A percentile compares a stretch with the other conserved stretches of the same genome.
Evolutionary conservation across 768 basidiomycete species (phyloP).

Genomic region (Mycena olivaceomarginata): DNA sequence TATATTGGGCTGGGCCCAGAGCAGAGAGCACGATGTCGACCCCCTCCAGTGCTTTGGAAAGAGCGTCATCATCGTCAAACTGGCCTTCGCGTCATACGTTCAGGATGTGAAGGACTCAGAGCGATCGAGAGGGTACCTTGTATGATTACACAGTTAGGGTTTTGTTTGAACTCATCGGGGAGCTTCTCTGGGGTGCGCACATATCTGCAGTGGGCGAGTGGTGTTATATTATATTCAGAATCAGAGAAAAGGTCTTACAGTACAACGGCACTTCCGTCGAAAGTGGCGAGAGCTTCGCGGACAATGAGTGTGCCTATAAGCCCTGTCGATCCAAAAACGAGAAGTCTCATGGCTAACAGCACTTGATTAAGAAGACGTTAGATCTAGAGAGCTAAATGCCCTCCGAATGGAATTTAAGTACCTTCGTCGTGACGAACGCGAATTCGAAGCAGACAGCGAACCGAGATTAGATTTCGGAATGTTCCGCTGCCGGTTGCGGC

Average conservation of each 20-base stretch:
- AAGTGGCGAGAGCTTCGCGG: conserved; percentile 69
- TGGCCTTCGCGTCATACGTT: conserved; percentile 57
- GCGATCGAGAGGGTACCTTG: conserved; percentile 47
- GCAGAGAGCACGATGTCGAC: conserved; percentile 81
- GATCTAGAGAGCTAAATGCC: background rate
- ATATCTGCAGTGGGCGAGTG: background rate
- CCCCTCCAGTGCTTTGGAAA: conserved; percentile 72
- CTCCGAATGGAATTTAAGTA: background rate
- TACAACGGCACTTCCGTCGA: conserved; percentile 65
- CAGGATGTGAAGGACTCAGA: background rate
- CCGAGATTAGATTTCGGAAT: too few species aligned
- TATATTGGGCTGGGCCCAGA: conserved; percentile 68
- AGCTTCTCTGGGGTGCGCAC: conserved; percentile 79
- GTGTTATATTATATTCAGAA: too few species aligned
- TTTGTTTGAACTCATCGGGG: conserved; percentile 66
- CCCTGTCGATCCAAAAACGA: conserved; percentile 85
- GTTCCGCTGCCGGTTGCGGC: too few species aligned
- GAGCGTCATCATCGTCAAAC: conserved; percentile 69
- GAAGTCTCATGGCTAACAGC: conserved; percentile 64
- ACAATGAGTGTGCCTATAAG: conserved; percentile 74
- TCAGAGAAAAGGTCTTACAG: conserved; percentile 63
- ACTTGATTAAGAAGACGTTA: background rate
- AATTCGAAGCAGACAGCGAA: too few species aligned
- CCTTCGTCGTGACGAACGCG: too few species aligned
- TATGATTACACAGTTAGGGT: conserved; percentile 68